A percentile compares a stretch with the other conserved stretches of the same genome.
These are phyloP conservation scores for Pestalotiopsis sp. DNA, from an alignment of 2,329 filamentous ascomycete genomes.

Conservation along the genomic window DNA sequence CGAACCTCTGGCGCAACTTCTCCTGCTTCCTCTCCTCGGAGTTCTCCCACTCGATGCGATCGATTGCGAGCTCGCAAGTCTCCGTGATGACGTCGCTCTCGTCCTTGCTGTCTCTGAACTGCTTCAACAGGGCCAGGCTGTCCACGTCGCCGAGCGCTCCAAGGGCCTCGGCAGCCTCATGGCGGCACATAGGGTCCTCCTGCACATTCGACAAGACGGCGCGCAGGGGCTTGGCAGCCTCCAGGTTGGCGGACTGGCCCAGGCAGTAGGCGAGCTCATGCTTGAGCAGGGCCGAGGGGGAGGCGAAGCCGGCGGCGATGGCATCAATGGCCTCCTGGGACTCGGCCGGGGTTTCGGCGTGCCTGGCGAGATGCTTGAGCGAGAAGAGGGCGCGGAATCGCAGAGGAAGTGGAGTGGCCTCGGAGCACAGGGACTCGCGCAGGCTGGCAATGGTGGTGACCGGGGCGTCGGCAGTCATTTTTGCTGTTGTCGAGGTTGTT, in stretches of 20 bases:
- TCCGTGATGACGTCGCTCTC: conserved; percentile 85
- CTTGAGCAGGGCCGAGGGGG: conserved; percentile 87
- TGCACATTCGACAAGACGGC: conserved; percentile 73
- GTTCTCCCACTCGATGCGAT: conserved; percentile 91
- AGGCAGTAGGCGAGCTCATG: conserved; percentile 98
- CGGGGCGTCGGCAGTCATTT: conserved; percentile 6
- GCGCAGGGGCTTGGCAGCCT: conserved; percentile 73
- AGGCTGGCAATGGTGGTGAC: conserved; percentile 39
- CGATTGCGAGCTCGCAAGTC: conserved; percentile 96
- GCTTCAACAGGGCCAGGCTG: conserved; percentile 73
- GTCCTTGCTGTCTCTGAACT: conserved; percentile 72
- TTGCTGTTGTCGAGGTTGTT: not conserved
- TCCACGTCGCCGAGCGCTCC: conserved; percentile 79
- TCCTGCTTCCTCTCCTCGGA: conserved; percentile 72
- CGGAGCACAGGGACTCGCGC: conserved; percentile 77
- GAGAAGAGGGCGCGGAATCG: conserved; percentile 98
- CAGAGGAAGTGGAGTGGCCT: conserved; percentile 79
- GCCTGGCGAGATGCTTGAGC: conserved; percentile 86
- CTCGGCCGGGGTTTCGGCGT: conserved; percentile 62
- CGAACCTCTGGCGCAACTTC: conserved; percentile 79
- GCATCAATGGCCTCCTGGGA: conserved; percentile 66
- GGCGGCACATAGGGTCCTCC: conserved; percentile 95
- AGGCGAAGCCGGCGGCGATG: conserved; percentile 84
- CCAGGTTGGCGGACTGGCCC: conserved; percentile 81
- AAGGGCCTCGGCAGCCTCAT: conserved; percentile 94